A percentile compares a stretch with the other conserved stretches of the same genome.
Evolutionary conservation across 2,329 filamentous ascomycete species (phyloP).

Genomic region (Trichoderma arundinaceum): DNA sequence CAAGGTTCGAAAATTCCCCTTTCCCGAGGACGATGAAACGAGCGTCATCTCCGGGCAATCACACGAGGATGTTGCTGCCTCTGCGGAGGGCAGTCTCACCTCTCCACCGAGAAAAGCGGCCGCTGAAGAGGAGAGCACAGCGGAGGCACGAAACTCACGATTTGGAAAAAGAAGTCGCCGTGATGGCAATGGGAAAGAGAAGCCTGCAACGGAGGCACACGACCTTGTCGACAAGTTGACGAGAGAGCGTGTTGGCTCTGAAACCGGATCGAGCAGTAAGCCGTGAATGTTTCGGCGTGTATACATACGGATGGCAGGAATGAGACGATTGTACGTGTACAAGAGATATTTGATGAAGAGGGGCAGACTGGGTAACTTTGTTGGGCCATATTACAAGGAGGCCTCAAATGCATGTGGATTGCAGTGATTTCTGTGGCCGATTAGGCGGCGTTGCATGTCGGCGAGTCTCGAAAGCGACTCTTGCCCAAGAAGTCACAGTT

Average conservation of each 20-base stretch:
- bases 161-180: constrained; percentile 17
- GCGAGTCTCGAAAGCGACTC: no score
- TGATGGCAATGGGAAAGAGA: constrained; percentile 16
- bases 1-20: constrained; percentile 18
- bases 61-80: constrained; percentile 8
- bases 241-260: neutral
- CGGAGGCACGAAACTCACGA: constrained; percentile 3
- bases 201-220: constrained; percentile 23
- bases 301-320: no score
- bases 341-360: no score
- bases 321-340: no score
- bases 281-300: neutral
- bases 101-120: neutral
- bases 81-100: neutral
- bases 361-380: no score
- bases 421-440: no score
- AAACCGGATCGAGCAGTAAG: constrained; percentile 6
- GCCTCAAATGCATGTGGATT: no score
- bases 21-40: neutral
- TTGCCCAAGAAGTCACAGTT: no score
- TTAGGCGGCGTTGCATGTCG: no score
- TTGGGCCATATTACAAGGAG: no score
- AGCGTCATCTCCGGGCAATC: neutral
- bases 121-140: neutral
- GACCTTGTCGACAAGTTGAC: constrained; percentile 31